These are phyloP conservation scores for Peziza echinospora DNA, from an alignment of 495 filamentous ascomycete species.

Conservation along the genomic window DNA sequence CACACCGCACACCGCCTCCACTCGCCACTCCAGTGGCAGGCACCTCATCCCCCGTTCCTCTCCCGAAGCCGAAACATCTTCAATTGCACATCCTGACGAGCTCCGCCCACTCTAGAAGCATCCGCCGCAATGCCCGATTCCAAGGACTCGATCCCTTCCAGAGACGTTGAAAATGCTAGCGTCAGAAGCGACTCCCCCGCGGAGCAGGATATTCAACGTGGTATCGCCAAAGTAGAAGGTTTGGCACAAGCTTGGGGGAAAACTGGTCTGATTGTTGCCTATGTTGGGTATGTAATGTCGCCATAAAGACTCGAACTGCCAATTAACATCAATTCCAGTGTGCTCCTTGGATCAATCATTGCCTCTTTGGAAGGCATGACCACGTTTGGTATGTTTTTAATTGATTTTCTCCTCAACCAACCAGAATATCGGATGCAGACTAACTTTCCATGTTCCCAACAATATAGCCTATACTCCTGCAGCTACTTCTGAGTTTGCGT, in stretches of 20 bases:
- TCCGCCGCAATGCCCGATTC: background rate
- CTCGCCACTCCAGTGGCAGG: background rate
- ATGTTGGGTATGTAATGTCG: slow-evolving; percentile 12
- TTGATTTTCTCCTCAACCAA: slow-evolving; percentile 9
- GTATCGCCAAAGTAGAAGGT: slow-evolving; percentile 11
- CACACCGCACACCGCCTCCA: background rate
- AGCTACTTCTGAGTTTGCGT: slow-evolving; percentile 33
- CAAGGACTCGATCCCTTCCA: background rate
- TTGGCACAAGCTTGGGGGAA: slow-evolving; percentile 12
- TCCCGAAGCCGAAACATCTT: background rate
- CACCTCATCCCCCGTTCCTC: background rate
- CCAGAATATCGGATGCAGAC: background rate
- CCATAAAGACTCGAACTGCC: no score
- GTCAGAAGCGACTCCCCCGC: background rate
- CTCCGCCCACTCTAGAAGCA: background rate
- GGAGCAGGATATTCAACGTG: slow-evolving; percentile 7
- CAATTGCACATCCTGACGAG: background rate
- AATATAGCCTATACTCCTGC: slow-evolving; percentile 25
- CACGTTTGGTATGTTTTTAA: slow-evolving; percentile 1
- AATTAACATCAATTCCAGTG: background rate
- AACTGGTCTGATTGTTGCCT: slow-evolving; percentile 11
- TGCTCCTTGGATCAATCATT: background rate
- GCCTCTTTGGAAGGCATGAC: slow-evolving; percentile 1
- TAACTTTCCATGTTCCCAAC: no score
- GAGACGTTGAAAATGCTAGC: background rate